Evolutionary conservation across 805 yeast species (phyloP).

Genomic region (Candida vaughaniae): DNA sequence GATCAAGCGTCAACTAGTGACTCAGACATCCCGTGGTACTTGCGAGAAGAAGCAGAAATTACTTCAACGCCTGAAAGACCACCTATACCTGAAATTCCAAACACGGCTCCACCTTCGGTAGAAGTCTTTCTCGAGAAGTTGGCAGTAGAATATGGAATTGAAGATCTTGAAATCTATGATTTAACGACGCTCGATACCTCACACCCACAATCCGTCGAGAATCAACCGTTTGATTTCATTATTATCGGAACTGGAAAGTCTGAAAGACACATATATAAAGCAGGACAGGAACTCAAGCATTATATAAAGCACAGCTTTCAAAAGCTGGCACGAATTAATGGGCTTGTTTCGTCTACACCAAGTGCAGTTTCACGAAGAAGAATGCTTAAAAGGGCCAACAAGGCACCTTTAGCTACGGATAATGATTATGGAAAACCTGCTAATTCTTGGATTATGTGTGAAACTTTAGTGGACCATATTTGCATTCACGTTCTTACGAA

Average conservation of each 20-base stretch:
- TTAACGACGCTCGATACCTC: constrained; percentile 39
- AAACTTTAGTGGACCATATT: constrained; percentile 52
- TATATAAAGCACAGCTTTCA: constrained; percentile 50
- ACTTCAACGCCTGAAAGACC: constrained; percentile 2
- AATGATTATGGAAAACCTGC: constrained; percentile 55
- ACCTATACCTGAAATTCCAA: constrained; percentile 58
- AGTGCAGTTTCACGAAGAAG: constrained; percentile 38
- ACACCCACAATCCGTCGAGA: constrained; percentile 28
- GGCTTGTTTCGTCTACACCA: constrained; percentile 60
- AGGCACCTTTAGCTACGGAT: constrained; percentile 51
- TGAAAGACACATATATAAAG: constrained; percentile 70
- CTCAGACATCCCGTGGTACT: constrained; percentile 56
- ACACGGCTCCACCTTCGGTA: constrained; percentile 53
- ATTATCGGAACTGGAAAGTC: constrained; percentile 76
- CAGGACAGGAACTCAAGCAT: constrained; percentile 57
- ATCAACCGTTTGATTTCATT: constrained; percentile 31
- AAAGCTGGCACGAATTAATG: constrained; percentile 60
- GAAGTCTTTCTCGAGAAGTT: constrained; percentile 45
- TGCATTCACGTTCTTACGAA: constrained; percentile 72
- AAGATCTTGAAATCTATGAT: constrained; percentile 64
- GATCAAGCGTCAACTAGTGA: no score
- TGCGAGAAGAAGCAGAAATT: constrained; percentile 39
- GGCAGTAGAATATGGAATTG: constrained; percentile 62
- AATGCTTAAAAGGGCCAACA: constrained; percentile 51
- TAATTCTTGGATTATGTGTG: constrained; percentile 84